Evolutionary conservation across 768 basidiomycete genomes (phyloP).

Genomic region (Auricularia heimuer): DNA sequence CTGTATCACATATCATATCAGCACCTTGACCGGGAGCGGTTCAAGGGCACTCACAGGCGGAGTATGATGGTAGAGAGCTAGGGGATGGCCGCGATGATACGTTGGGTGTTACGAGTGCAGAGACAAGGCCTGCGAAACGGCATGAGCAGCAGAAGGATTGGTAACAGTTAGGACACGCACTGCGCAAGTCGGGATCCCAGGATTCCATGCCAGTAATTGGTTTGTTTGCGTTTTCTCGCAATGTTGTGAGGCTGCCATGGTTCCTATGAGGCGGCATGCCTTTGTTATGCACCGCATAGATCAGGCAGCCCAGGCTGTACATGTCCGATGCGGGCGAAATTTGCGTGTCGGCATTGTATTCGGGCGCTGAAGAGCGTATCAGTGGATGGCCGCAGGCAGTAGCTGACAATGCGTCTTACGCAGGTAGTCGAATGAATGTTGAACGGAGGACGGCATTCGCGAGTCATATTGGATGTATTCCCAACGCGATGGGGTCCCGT

Average conservation of each 20-base stretch:
- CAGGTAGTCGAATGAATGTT: conserved; percentile 92
- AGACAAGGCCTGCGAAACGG: conserved; percentile 52
- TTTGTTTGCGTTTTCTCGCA: conserved; percentile 62
- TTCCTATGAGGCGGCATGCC: conserved; percentile 81
- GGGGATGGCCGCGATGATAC: conserved; percentile 67
- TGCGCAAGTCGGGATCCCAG: conserved; percentile 64
- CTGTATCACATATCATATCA: conserved; percentile 37
- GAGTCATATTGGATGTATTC: conserved; percentile 85
- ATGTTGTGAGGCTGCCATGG: conserved; percentile 59
- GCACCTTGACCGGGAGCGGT: neutral
- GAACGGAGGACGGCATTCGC: conserved; percentile 66
- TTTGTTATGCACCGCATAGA: conserved; percentile 87
- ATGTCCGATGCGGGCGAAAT: conserved; percentile 84
- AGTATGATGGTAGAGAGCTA: conserved; percentile 64
- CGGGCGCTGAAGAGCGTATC: conserved; percentile 52
- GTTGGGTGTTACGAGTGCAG: conserved; percentile 71
- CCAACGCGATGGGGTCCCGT: conserved; percentile 73
- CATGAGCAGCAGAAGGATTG: conserved; percentile 8
- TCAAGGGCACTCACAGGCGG: conserved; percentile 17
- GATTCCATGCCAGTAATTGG: conserved; percentile 51
- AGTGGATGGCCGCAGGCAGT: too few species aligned
- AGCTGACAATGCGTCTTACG: conserved; percentile 36
- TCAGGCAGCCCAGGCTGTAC: conserved; percentile 83
- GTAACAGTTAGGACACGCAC: conserved; percentile 26
- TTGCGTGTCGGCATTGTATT: conserved; percentile 86